These are phyloP conservation scores for Epichloe elymi DNA, from an alignment of 2,329 filamentous ascomycete genomes.

Conservation along the genomic window DNA sequence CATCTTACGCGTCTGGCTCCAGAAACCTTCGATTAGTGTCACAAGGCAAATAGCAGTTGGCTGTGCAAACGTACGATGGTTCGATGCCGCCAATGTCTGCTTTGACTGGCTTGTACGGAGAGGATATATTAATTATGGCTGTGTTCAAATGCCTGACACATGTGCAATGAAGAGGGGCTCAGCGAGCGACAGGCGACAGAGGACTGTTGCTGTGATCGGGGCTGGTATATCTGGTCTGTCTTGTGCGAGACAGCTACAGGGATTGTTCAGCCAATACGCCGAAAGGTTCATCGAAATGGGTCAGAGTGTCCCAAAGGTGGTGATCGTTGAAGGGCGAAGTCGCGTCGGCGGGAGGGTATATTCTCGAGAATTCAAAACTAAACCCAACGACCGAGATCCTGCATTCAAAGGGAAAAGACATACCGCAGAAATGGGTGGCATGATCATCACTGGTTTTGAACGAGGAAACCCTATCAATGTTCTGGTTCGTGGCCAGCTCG, in stretches of 20 bases:
- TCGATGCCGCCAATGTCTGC: slow-evolving; percentile 74
- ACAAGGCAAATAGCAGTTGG: slow-evolving; percentile 77
- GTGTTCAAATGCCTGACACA: slow-evolving; percentile 49
- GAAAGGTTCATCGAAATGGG: slow-evolving; percentile 50
- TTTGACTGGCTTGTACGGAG: slow-evolving; percentile 85
- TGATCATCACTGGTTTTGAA: slow-evolving; percentile 96
- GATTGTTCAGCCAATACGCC: slow-evolving; percentile 69
- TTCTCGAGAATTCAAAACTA: slow-evolving; percentile 57
- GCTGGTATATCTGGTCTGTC: slow-evolving; percentile 90
- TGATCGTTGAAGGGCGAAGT: slow-evolving; percentile 76
- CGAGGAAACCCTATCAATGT: slow-evolving; percentile 88
- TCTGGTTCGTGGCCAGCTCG: slow-evolving; percentile 80
- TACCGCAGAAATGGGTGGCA: slow-evolving; percentile 93
- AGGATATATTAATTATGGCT: slow-evolving; percentile 96
- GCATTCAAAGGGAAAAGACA: slow-evolving; percentile 46
- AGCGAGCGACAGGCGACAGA: slow-evolving; percentile 34
- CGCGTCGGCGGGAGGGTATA: slow-evolving; percentile 89
- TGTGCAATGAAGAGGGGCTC: slow-evolving; percentile 27
- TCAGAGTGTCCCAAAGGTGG: slow-evolving; percentile 57
- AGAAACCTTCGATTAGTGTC: slow-evolving; percentile 72
- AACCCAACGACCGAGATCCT: slow-evolving; percentile 34
- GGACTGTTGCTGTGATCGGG: slow-evolving; percentile 74
- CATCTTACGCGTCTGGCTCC: slow-evolving; percentile 79
- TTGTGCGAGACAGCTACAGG: slow-evolving; percentile 81
- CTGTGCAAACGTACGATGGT: slow-evolving; percentile 80